These are phyloP conservation scores for Phytopythium vexans DNA, from an alignment of 352 stramenopile species.

Conservation along the genomic window DNA sequence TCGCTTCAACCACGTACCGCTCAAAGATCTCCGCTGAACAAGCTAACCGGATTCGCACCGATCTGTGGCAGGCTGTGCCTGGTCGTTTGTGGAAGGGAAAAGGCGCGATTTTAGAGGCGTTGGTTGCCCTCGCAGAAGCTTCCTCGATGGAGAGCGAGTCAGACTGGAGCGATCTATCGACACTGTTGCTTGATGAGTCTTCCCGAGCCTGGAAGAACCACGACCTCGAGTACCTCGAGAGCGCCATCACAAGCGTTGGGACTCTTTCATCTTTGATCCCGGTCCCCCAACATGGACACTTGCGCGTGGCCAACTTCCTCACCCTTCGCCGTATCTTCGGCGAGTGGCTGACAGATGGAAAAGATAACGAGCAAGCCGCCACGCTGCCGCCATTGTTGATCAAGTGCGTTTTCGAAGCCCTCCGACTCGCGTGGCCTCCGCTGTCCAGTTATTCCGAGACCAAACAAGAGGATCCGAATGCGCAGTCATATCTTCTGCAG, in stretches of 20 bases:
- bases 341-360: conserved; percentile 24
- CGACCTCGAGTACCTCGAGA: conserved; percentile 73
- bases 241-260: conserved; percentile 48
- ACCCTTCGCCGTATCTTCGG: conserved; percentile 32
- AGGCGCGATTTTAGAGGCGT: conserved; percentile 65
- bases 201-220: conserved; percentile 58
- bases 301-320: conserved; percentile 34
- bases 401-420: conserved; percentile 71
- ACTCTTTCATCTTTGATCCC: conserved; percentile 38
- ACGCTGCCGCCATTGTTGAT: conserved; percentile 56
- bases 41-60: conserved; percentile 43
- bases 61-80: conserved; percentile 50
- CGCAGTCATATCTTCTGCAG: no score
- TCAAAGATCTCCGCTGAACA: conserved; percentile 38
- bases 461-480: no score
- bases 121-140: conserved; percentile 22
- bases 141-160: conserved; percentile 16
- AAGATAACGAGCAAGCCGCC: conserved; percentile 1
- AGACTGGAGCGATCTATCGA: conserved; percentile 16
- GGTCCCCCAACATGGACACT: conserved; percentile 7
- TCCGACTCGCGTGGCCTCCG: conserved; percentile 47
- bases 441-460: background rate
- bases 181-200: conserved; percentile 53
- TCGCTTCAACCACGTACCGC: conserved; percentile 36
- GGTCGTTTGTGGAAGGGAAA: conserved; percentile 77